Evolutionary conservation across 257 asterid genomes (phyloP).

Genomic region (Mentha longifolia): DNA sequence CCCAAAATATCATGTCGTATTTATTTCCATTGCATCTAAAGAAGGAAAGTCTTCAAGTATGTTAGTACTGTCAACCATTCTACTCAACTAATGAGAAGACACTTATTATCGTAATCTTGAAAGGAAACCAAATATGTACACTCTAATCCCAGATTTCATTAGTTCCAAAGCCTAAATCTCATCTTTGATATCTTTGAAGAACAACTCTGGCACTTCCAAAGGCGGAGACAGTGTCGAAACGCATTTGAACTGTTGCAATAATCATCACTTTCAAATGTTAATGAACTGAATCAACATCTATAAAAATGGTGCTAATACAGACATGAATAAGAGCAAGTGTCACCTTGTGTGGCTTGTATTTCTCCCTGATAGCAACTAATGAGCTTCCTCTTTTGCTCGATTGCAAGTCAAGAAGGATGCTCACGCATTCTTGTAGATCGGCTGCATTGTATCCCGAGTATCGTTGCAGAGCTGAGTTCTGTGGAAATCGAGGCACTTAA

Average conservation of each 20-base stretch:
- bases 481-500: not conserved
- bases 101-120: not conserved
- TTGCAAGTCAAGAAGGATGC: constrained; percentile 71
- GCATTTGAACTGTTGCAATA: constrained; percentile 62
- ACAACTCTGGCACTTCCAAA: constrained; percentile 47
- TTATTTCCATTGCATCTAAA: too few relatives aligned
- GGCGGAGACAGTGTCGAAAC: constrained; percentile 56
- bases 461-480: constrained; percentile 48
- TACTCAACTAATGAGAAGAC: not conserved
- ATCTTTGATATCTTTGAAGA: constrained; percentile 48
- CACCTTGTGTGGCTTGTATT: constrained; percentile 71
- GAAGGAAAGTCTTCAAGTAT: too few relatives aligned
- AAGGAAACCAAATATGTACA: constrained; percentile 17
- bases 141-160: constrained; percentile 22
- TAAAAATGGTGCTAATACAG: not conserved
- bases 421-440: constrained; percentile 68
- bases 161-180: constrained; percentile 17
- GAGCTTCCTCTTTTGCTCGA: constrained; percentile 52
- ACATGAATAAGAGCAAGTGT: not conserved
- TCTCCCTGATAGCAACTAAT: constrained; percentile 66
- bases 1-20: too few relatives aligned
- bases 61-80: too few relatives aligned
- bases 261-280: constrained; percentile 13
- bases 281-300: not conserved
- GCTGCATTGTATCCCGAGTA: constrained; percentile 62